These are phyloP conservation scores for Nigrospora oryzae DNA, from an alignment of 2,329 filamentous ascomycete species.

Conservation along the genomic window DNA sequence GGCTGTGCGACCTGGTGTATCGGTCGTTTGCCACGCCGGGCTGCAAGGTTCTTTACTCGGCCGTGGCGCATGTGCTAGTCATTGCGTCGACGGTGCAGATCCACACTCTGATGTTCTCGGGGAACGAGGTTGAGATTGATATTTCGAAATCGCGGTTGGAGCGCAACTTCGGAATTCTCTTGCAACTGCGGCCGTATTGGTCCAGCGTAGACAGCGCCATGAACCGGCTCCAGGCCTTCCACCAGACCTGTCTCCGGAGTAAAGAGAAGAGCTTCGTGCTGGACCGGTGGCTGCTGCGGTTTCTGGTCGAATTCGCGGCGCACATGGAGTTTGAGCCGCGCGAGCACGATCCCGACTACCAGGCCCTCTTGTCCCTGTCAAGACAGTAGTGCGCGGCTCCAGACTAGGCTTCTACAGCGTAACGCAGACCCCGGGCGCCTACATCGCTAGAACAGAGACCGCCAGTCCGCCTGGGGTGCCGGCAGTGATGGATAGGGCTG, in stretches of 20 bases:
- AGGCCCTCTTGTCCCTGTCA: constrained; percentile 11
- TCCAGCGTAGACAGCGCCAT: constrained; percentile 27
- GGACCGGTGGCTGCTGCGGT: constrained; percentile 32
- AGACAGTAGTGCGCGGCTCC: constrained; percentile 1
- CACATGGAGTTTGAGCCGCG: constrained; percentile 13
- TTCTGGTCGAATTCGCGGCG: constrained; percentile 22
- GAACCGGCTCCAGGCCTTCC: constrained; percentile 29
- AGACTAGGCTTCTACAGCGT: too few relatives aligned
- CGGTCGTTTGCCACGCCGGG: constrained; percentile 23
- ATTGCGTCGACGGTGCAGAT: constrained; percentile 37
- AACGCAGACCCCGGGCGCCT: too few relatives aligned
- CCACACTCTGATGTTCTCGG: constrained; percentile 33
- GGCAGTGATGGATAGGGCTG: too few relatives aligned
- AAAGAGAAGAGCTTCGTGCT: constrained; percentile 27
- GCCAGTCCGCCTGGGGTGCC: too few relatives aligned
- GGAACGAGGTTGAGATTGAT: constrained; percentile 23
- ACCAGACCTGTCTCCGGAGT: constrained; percentile 27
- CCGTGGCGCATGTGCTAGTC: constrained; percentile 36
- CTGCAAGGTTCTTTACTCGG: constrained; percentile 31
- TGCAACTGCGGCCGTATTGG: constrained; percentile 30
- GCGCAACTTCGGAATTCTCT: constrained; percentile 35
- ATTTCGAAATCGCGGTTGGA: constrained; percentile 27
- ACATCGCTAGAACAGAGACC: too few relatives aligned
- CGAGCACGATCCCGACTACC: constrained; percentile 12
- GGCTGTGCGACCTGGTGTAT: constrained; percentile 30